Base-by-base conservation (phyloP, 148 eudicot species). In the Cornus controversa region DNA sequence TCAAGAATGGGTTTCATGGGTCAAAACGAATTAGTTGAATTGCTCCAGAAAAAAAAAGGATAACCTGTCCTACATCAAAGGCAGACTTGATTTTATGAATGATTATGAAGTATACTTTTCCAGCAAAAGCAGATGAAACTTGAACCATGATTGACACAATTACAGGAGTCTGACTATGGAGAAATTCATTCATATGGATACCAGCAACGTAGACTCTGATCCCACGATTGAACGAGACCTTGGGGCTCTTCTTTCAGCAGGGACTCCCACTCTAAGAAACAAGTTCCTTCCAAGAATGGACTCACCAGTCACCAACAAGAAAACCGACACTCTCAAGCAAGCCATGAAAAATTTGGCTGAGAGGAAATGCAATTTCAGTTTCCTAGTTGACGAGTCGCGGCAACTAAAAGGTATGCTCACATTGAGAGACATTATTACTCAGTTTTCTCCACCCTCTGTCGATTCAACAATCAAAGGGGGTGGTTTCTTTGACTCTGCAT, bases 371-470 rank as follows among this genome's bases (percentile, higher is more conserved):
- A 84, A 83, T 14, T 74, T 76, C 69, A 83, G 88, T 78, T 89
- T 83, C 73, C 66, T 89, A 25, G 77, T 87, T 5, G 84, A 85
- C 78, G 85, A 27, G 10, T 54, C 66, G 13, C 23, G 54, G 9
- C 42, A 57, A 58, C 75, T 87, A 24, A 50, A 45, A 8, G 81
- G 84, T 18, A 20, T 79, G 75, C 23, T 87, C 42, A 83, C 84
- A 1, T 71, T 82, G 36, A 81, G 85, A 67, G 88, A 87, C 79
- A 78, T 89, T 11, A 82, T 85, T 10, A 45, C 73, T 23, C 78
- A 81, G 70, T 83, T 89, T 58, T 82, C 90, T 20, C 90, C 92
- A 6, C 92, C 89, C 0, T 77, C 85, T 20, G 54, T 89, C 67
- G 88, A 89, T 77, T 87, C 89, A 0, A 81, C 78, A 47, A 76